Evolutionary conservation across 768 basidiomycete genomes (phyloP), one percentile per base, ranked within the genome.

Genomic region (Pulveroboletus frians): DNA sequence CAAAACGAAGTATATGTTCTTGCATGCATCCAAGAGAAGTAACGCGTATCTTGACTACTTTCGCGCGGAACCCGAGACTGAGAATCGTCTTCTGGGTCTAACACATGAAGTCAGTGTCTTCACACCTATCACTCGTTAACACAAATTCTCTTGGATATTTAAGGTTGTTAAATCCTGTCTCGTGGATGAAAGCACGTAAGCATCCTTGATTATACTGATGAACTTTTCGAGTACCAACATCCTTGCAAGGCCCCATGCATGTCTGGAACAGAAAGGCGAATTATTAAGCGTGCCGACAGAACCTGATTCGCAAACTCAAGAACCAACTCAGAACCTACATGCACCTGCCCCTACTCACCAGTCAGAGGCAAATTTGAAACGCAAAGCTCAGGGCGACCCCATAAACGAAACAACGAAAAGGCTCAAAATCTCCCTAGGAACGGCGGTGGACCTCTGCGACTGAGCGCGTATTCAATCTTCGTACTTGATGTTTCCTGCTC

Each of bases 401-500:
- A 39, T 6, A 6, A 26, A 46, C 51, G 56, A 47, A 36, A 51
- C 41, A 17, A 55, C 36, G 39, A 89, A 88, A 72, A 86, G 78
- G 60, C 57, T 81, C 52, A 91, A 89, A 69, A 77, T 89, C 42
- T 91, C 87, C 14, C 68, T 90, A 35, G 79, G 80, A 35, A 65
- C 73, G 49, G 80, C 76, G 42, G 78, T 91, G 53, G 85, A 89
- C 68, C 77, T 90, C 4, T 86, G 84, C 29, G 87, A 90, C 66
- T 90, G 67, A 67, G 39, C 35, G 18, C 35, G 39, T 34, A 38
- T 31, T n/a, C 37, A 11, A 38, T 18, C 21, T 35, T 37, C 20
- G 20, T 29, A 17, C 31, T 43, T 38, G 32, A 43, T 40, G 32
- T 40, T 20, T 37, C 21, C n/a, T 34, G 15, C 10, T 13, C 23